Base-by-base conservation (phyloP, 352 stramenopile species). In the Pythium myriotylum region DNA sequence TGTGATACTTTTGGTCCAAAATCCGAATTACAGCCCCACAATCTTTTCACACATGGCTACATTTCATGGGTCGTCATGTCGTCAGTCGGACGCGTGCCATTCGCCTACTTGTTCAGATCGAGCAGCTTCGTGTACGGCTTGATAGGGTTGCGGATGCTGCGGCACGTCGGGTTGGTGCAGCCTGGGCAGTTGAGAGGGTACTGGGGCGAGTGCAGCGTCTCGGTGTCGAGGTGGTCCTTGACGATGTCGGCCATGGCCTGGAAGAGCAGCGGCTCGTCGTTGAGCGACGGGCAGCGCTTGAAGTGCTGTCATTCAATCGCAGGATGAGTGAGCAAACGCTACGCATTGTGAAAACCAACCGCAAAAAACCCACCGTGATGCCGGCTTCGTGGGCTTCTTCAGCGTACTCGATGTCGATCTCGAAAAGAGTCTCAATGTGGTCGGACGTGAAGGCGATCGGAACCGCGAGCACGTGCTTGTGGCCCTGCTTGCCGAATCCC, bases 351-450 rank as follows among this genome's bases (percentile, higher is more conserved):
- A 43, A 14, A 17, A 43, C 37, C 7, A 43, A 16, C 37, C 13
- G 5, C 37, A 43, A 43, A 4, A 35, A 51, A 33, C 12, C 45
- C 47, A 89, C 92, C 51, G 77, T 86, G 60, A 99, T 98, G 48
- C 97, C 97, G 60, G 81, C 91, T 52, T 98, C 91, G 46, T 98
- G 59, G 12, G 97, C 97, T 41, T 99, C 81, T 66, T 99, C 95
- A 26, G 88, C 83, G 74, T 99, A 99, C 77, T 99, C 97, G 64
- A 99, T 97, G 81, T 99, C 97, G 70, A 99, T 99, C 76, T 99
- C 97, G 75, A 99, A 98, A 41, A 99, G 86, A 33, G 97, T 99
- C 74, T 99, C 97, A 57, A 99, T 99, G 76, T 99, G 97, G 79
- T 99, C 97, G 49, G 90, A 98, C 23, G 98, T 98, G 77, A 99